Base-by-base conservation (phyloP, 345 rosid species). In the Luvunga scandens region DNA sequence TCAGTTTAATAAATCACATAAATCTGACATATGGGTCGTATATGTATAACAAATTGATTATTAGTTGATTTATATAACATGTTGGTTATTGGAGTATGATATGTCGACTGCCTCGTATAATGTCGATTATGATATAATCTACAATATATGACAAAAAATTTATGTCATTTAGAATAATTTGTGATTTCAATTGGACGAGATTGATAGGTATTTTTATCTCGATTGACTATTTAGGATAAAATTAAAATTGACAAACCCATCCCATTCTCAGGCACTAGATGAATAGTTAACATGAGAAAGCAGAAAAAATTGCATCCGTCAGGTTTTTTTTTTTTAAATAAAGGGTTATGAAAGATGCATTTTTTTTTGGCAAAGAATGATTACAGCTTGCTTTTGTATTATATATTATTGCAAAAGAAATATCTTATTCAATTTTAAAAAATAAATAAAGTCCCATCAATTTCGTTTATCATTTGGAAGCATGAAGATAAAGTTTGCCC, bases 1-100 rank as follows among this genome's bases (percentile, higher is more conserved):
- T 45, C 5, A 0, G 5, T 3, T 45, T 4, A 13, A 45, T 13
- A 0, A 45, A 45, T 45, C 0, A 13, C 18, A 3, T 45, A 45
- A 2, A 12, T 45, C 0, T 12, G 0, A 45, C 0, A 13, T 0
- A 45, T 45, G 0, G 0, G 1, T 12, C 3, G 13, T 45, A 12
- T 42, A 13, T 12, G 0, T 0, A 45, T 0, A 4, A 1, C 13
- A 45, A 12, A 45, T 45, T 1, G 0, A 12, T 45, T 45, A 4
- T 45, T 45, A 45, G 0, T 42, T 42, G 10, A 42, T 42, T 9
- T 42, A 42, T 42, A 42, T 10, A 1, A 39, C 3, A 42, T 0
- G 2, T 10, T 2, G 1, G 0, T 42, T 42, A 9, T 42, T 42
- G 0, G 0, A 12, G 1, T 45, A 45, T 45, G 0, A 45, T 1